Evolutionary conservation across 139 green algal species (phyloP), one percentile per base, ranked within the genome.

Genomic region (Coelastrella sp.): DNA sequence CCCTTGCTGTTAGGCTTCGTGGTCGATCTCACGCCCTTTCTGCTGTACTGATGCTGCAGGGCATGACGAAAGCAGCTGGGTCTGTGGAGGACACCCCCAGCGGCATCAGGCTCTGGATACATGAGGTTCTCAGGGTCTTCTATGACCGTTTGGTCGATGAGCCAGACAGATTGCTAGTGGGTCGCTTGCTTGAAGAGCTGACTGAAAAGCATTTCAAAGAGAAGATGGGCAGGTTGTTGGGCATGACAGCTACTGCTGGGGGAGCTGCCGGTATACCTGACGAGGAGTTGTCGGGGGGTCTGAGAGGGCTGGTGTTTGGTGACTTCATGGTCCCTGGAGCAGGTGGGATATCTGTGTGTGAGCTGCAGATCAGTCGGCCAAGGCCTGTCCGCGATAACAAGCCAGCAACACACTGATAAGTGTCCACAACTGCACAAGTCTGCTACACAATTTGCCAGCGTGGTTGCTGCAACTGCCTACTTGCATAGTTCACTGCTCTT

Each of bases 91-190:
- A 92, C 20, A 59, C 56, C 23, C 65, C 59, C 20, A 90, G 94
- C 75, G 11, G 97, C 11, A 86, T 98, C 54, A 73, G 58, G 87
- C 93, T 98, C 58, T 98, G 95, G 95, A 90, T 95, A 80, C 96
- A 98, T 85, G 96, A 98, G 78, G 90, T 93, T n/a, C 92, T 96
- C 60, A 92, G 96, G 5, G 96, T 98, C 4, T 98, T 97, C 90
- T 96, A 95, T 71, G 96, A 98, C 89, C 92, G 96, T 8, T 91
- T 98, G 73, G 92, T 97, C 22, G 93, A 97, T 75, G 92, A 95
- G 56, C 82, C 91, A n/a, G 91, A 94, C 88, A 85, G 94, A 11
- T 74, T 96, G 80, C 96, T 95, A 92, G 87, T 93, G 23, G 93
- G 95, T 68, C 87, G 73, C 7, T 75, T 91, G 71, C 76, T 95